Evolutionary conservation across 2,329 filamentous ascomycete genomes (phyloP).

Genomic region (Fusarium kyushuense): DNA sequence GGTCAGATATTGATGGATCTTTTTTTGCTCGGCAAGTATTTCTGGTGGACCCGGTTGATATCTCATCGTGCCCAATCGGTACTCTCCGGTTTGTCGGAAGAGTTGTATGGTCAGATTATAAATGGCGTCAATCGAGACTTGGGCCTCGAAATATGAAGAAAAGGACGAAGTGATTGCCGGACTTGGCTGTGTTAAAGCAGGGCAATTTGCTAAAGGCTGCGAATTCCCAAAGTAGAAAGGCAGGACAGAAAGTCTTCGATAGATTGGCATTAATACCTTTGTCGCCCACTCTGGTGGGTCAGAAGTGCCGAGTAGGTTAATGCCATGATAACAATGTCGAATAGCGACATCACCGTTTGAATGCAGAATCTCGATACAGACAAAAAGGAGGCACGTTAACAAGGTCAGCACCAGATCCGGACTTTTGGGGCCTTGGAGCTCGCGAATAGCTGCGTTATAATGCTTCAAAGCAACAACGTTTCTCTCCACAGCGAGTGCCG

Average conservation of each 20-base stretch:
- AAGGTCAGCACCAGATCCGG: slow-evolving; percentile 13
- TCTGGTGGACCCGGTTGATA: slow-evolving; percentile 3
- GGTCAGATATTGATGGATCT: slow-evolving; percentile 2
- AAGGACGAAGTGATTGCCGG: neutral
- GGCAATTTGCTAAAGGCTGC: slow-evolving; percentile 6
- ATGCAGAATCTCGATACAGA: slow-evolving; percentile 23
- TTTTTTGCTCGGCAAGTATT: slow-evolving; percentile 8
- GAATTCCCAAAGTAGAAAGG: slow-evolving; percentile 29
- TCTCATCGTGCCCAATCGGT: slow-evolving; percentile 16
- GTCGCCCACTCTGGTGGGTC: slow-evolving; percentile 14
- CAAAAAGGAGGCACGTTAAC: slow-evolving; percentile 21
- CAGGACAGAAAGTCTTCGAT: slow-evolving; percentile 12
- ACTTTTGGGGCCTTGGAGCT: neutral
- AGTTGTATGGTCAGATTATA: slow-evolving; percentile 24
- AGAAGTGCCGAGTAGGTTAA: neutral
- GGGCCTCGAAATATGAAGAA: slow-evolving; percentile 3
- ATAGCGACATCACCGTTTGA: slow-evolving; percentile 25
- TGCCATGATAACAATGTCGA: slow-evolving; percentile 16
- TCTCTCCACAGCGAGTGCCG: neutral
- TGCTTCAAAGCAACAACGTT: slow-evolving; percentile 17
- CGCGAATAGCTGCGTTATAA: slow-evolving; percentile 18
- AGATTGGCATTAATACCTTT: slow-evolving; percentile 7
- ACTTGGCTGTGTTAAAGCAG: slow-evolving; percentile 1
- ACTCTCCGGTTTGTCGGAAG: slow-evolving; percentile 7
- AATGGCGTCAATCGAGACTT: slow-evolving; percentile 3